Base-by-base conservation (phyloP, 2,329 filamentous ascomycete genomes). In the Fusarium pseudoanthophilum region DNA sequence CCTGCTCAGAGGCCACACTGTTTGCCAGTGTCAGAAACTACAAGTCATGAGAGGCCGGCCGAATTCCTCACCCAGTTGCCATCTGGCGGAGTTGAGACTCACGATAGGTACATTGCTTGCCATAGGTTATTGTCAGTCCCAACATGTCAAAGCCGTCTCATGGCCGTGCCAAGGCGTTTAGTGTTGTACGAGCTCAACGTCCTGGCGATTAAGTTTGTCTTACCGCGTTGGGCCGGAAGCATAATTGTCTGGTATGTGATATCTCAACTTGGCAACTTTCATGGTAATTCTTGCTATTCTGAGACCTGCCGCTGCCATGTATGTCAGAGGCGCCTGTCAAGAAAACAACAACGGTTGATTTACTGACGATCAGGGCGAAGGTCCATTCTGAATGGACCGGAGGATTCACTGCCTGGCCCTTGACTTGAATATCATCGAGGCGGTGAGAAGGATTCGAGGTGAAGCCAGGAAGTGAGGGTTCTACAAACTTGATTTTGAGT, bases 201-300 rank as follows among this genome's bases (percentile, higher is more conserved):
- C 57, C 14, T 21, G 14, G 5, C 5, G 40, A 45, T 43, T 57
- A 46, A 52, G 21, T 7, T 34, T 53, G 16, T 34, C 18, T 57
- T 18, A 34, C 39, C 32, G 4, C 9, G 20, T 48, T 15, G 7
- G 18, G 18, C 8, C 32, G 20, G 18, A 40, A 37, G 46, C 32
- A 58, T 55, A 21, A 52, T 13, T 18, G 30, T 60, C 58, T 59
- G 71, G 67, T 64, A 73, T 74, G 67, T 68, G 71, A 74, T 30
- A 40, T 14, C 32, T 43, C 37, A 14, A 32, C 36, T 24, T 24
- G 48, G 32, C 13, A 43, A 39, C 21, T 34, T 15, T 24, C 16
- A 26, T 16, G 42, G n/a, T 10, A 24, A 32, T 14, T 46, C 11
- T 18, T 18, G 14, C 14, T 14, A 34, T 40, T 65, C 9, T 21